These are phyloP conservation scores for Dactylellina leptospora DNA, from an alignment of 2,329 filamentous ascomycete genomes.

Conservation along the genomic window DNA sequence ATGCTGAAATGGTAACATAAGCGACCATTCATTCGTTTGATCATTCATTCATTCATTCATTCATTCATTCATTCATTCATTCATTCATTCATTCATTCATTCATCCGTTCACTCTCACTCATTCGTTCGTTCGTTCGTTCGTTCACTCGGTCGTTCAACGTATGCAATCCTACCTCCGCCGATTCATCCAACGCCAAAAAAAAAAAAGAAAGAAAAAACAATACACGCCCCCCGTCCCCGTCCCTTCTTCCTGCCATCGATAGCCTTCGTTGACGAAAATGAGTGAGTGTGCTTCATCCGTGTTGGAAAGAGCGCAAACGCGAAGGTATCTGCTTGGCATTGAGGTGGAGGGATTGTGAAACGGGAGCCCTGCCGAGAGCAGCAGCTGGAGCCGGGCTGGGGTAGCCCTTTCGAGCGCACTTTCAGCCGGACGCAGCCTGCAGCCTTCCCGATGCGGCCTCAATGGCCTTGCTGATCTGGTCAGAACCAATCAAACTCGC, in stretches of 20 bases:
- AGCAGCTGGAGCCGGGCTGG: constrained; percentile 18
- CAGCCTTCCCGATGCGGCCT: constrained; percentile 18
- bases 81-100: too few relatives aligned
- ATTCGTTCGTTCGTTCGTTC: too few relatives aligned
- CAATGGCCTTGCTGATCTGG: constrained; percentile 35
- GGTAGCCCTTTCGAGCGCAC: constrained; percentile 8
- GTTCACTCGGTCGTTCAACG: too few relatives aligned
- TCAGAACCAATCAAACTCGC: constrained; percentile 7
- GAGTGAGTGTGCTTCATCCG: too few relatives aligned
- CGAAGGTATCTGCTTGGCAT: constrained; percentile 9
- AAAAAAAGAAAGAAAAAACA: background rate
- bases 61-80: too few relatives aligned
- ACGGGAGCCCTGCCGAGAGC: constrained; percentile 23
- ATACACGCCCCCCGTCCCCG: background rate
- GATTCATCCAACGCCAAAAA: background rate
- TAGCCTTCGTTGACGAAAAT: too few relatives aligned
- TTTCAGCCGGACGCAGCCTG: constrained; percentile 31
- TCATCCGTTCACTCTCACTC: too few relatives aligned
- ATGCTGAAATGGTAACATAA: constrained; percentile 27
- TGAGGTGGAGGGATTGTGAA: constrained; percentile 9
- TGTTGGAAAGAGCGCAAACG: constrained; percentile 7
- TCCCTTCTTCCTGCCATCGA: too few relatives aligned
- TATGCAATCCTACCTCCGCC: background rate
- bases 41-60: too few relatives aligned
- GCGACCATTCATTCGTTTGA: background rate